phyloP scores from a whole-genome alignment of 441 rosid species.

The Isatis lusitanica region DNA sequence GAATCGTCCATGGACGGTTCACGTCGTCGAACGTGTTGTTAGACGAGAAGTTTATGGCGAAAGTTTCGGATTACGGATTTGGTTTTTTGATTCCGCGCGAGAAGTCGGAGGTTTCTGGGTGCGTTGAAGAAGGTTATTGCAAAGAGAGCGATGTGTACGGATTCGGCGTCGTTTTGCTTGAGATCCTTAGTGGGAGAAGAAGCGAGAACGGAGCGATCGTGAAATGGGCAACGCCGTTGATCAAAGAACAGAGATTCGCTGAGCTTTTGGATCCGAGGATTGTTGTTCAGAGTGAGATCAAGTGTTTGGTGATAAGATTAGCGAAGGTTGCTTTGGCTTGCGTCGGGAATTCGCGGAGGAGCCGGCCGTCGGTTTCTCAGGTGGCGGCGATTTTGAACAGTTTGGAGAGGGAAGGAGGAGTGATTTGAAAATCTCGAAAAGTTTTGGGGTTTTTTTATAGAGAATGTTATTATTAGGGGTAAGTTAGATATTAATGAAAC shows the following conservation, averaged over 20 bases:
- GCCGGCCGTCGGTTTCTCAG: slow-evolving; percentile 60
- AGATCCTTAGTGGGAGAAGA: slow-evolving; percentile 76
- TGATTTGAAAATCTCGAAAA: background rate
- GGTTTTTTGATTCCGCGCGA: slow-evolving; percentile 55
- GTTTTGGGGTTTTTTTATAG: slow-evolving; percentile 14
- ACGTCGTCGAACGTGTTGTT: slow-evolving; percentile 63
- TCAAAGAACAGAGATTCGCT: slow-evolving; percentile 52
- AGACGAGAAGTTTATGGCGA: slow-evolving; percentile 49
- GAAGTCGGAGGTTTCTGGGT: slow-evolving; percentile 53
- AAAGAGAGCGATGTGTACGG: slow-evolving; percentile 80
- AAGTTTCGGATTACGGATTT: slow-evolving; percentile 69
- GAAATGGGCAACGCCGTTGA: slow-evolving; percentile 78
- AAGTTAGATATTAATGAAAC: background rate
- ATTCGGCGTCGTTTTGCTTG: slow-evolving; percentile 75
- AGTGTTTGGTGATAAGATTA: slow-evolving; percentile 53
- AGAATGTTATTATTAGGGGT: background rate
- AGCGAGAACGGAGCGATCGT: slow-evolving; percentile 60
- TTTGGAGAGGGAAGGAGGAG: slow-evolving; percentile 46
- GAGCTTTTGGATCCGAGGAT: slow-evolving; percentile 70
- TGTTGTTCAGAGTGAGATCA: slow-evolving; percentile 46
- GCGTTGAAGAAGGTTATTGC: slow-evolving; percentile 63
- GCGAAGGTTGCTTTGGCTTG: slow-evolving; percentile 80
- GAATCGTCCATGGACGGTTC: slow-evolving; percentile 61
- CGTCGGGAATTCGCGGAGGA: slow-evolving; percentile 64
- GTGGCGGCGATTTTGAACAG: slow-evolving; percentile 63